phyloP scores from a whole-genome alignment of 2,329 filamentous ascomycete species.

The Cladophialophora chaetospira region DNA sequence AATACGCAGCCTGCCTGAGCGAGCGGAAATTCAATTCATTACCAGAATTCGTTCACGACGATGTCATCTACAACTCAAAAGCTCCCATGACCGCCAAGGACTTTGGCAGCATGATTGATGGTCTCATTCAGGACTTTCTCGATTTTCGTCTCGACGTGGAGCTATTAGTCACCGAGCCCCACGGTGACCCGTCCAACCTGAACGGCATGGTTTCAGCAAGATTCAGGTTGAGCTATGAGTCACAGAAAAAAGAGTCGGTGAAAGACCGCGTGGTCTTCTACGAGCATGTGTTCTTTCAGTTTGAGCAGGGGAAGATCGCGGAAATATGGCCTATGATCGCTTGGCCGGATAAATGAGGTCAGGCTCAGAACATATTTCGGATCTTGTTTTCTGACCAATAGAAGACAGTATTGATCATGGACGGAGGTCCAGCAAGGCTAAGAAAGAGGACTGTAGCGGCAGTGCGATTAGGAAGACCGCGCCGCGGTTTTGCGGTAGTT shows the following conservation, averaged over 20 bases:
- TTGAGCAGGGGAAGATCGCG: conserved; percentile 15
- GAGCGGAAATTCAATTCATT: conserved; percentile 9
- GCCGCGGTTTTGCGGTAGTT: too few relatives aligned
- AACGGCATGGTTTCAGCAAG: conserved; percentile 21
- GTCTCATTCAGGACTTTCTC: conserved; percentile 1
- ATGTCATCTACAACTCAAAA: conserved; percentile 14
- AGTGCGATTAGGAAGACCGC: too few relatives aligned
- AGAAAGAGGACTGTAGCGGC: too few relatives aligned
- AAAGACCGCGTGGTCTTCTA: conserved; percentile 14
- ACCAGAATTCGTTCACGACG: conserved; percentile 12
- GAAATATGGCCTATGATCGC: conserved; percentile 21
- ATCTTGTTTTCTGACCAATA: too few relatives aligned
- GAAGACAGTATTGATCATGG: too few relatives aligned
- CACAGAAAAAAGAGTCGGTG: neutral
- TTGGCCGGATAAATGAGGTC: conserved; percentile 17
- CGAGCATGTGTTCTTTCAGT: conserved; percentile 19
- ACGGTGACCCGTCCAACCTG: conserved; percentile 5
- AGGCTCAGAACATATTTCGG: too few relatives aligned
- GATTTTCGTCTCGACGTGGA: conserved; percentile 19
- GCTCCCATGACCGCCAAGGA: conserved; percentile 17
- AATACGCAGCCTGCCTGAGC: conserved; percentile 18
- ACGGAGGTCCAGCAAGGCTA: too few relatives aligned
- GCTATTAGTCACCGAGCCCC: conserved; percentile 15
- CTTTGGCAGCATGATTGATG: conserved; percentile 16
- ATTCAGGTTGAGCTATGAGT: conserved; percentile 17